Conservation (phyloP, 1,284 basidiomycete genomes). For the Malassezia dermatis region DNA sequence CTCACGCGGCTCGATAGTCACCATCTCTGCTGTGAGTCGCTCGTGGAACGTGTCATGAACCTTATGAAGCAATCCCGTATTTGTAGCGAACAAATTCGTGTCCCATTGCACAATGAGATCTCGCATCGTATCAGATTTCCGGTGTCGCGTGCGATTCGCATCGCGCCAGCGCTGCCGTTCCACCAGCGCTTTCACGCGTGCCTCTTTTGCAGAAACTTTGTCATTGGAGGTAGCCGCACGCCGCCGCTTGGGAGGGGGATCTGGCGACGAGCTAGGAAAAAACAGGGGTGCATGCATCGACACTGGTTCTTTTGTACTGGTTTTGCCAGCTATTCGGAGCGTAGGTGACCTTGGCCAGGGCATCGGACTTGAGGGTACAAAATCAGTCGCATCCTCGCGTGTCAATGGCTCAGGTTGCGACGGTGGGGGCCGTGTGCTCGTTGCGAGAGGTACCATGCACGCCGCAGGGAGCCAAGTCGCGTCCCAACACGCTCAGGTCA, state of each 20-base stretch:
- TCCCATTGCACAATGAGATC: slow-evolving; percentile 12
- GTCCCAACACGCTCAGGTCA: not conserved
- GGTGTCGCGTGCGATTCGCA: slow-evolving; percentile 11
- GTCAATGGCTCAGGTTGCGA: not conserved
- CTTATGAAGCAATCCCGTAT: not conserved
- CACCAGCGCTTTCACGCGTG: not conserved
- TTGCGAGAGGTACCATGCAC: not conserved
- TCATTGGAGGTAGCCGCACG: not conserved
- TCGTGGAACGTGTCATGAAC: not conserved
- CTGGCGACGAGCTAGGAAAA: not conserved
- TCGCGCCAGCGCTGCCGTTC: slow-evolving; percentile 12
- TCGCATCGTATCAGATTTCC: slow-evolving; percentile 13
- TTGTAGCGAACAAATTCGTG: not conserved
- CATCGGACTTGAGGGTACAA: not conserved
- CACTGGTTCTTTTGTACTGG: not conserved
- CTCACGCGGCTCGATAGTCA: not conserved
- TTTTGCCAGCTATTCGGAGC: not conserved
- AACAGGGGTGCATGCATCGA: not conserved
- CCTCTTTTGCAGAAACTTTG: not conserved
- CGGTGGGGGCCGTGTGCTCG: not conserved
- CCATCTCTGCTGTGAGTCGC: not conserved
- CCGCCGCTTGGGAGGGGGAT: not conserved
- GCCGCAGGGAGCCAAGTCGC: not conserved
- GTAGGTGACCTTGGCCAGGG: not conserved
- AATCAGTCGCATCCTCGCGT: not conserved